A percentile compares a stretch with the other conserved stretches of the same genome.
Conservation (phyloP, 2,329 filamentous ascomycete species). For the Pezicula rhizophila region DNA sequence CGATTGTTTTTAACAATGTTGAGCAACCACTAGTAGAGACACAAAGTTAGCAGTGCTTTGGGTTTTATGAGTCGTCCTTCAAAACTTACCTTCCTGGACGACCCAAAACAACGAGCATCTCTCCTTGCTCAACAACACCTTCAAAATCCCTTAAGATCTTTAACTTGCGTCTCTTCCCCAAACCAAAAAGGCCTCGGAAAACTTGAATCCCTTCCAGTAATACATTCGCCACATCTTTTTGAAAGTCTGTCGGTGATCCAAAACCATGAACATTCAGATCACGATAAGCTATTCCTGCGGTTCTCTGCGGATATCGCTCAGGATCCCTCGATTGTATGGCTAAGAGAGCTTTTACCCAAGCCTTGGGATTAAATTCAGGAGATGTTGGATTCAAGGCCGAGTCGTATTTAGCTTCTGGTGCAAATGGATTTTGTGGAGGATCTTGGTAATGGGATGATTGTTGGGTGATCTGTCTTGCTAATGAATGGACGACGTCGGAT, state of each 20-base stretch:
- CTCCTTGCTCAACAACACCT: slow-evolving; percentile 54
- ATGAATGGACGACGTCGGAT: too few relatives aligned
- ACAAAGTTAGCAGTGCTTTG: background rate
- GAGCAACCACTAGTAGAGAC: slow-evolving; percentile 41
- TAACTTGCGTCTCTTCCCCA: slow-evolving; percentile 42
- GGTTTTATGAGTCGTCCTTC: too few relatives aligned
- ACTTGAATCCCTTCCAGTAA: slow-evolving; percentile 42
- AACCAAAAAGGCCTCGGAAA: slow-evolving; percentile 43
- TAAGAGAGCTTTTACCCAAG: slow-evolving; percentile 55
- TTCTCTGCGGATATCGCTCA: slow-evolving; percentile 45
- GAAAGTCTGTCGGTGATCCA: slow-evolving; percentile 63
- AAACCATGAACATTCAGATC: slow-evolving; percentile 65
- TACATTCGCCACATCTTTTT: slow-evolving; percentile 58
- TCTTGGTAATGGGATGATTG: too few relatives aligned
- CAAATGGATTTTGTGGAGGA: slow-evolving; percentile 39
- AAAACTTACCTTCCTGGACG: slow-evolving; percentile 40
- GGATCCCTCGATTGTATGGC: slow-evolving; percentile 47
- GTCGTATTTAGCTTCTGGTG: slow-evolving; percentile 28
- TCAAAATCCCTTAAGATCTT: slow-evolving; percentile 57
- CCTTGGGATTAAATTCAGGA: slow-evolving; percentile 43
- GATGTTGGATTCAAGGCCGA: slow-evolving; percentile 47
- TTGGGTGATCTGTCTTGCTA: too few relatives aligned
- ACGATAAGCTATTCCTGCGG: slow-evolving; percentile 59
- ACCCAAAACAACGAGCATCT: slow-evolving; percentile 63
- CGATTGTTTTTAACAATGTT: slow-evolving; percentile 54